Evolutionary conservation across 163 green algal genomes (phyloP), one percentile per base, ranked within the genome.

Genomic region (Chlamydomonas reinhardtii): DNA sequence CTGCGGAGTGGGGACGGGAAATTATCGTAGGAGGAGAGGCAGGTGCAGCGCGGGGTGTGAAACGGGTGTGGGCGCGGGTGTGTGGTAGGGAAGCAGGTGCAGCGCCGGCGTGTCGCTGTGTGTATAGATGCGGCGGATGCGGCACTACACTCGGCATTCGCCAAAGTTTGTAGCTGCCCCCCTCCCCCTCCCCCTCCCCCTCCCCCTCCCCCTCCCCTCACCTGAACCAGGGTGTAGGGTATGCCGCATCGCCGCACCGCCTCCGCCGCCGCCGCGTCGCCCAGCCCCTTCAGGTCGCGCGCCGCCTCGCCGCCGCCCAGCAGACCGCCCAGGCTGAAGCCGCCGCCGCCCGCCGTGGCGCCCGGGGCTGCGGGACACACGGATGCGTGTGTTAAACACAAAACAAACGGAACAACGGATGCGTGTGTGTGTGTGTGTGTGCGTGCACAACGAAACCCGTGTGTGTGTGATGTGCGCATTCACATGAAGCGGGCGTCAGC

Each of bases 211-310:
- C n/a, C n/a, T n/a, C n/a, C n/a, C n/a, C 31, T 8, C 54, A 85
- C 79, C 69, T 77, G 79, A n/a, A 85, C 69, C 12, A 85, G 29
- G 25, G 43, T 85, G 79, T 85, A 85, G 68, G 79, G 79, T 20
- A 85, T 14, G 14, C 79, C 79, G 22, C 22, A 64, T 2, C 68
- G 52, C 34, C 59, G 56, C 17, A 85, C 48, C n/a, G 79, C 66
- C 68, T 54, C 79, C 69, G 72, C 79, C 52, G 34, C 34, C 0
- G 52, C 31, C 6, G 11, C 69, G 52, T 78, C 79, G 48, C 32
- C 32, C 52, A 85, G 79, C 14, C 62, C 52, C 32, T 61, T 16
- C 4, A 85, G 68, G 54, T 85, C 79, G 11, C 69, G 27, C 4
- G 52, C 48, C n/a, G 77, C 37, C 17, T 34, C 54, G 5, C 39